phyloP scores from a whole-genome alignment of 805 yeast species.

The Candida verbasci region DNA sequence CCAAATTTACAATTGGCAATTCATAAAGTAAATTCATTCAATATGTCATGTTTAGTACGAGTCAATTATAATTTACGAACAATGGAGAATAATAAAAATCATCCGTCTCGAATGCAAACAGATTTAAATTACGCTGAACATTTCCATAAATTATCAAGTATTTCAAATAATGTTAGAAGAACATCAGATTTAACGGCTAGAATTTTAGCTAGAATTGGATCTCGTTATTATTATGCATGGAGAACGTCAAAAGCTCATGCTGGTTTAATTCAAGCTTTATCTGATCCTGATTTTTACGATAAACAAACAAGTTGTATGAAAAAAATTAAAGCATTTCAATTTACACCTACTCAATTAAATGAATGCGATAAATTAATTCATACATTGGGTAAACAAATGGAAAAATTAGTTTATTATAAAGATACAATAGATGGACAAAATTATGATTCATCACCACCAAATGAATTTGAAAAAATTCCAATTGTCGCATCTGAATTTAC shows the following conservation, averaged over 20 bases:
- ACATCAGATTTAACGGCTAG: conserved; percentile 12
- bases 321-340: conserved; percentile 13
- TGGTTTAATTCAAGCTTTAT: conserved; percentile 24
- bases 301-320: conserved; percentile 4
- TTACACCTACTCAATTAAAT: conserved; percentile 11
- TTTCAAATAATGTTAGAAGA: conserved; percentile 8
- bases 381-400: conserved; percentile 2
- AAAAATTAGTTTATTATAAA: conserved; percentile 6
- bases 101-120: conserved; percentile 6
- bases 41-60: conserved; percentile 17
- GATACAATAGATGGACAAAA: conserved; percentile 4
- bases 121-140: conserved; percentile 10
- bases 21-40: conserved; percentile 32
- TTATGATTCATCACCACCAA: not conserved
- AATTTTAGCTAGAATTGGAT: conserved; percentile 39
- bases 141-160: conserved; percentile 6
- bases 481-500: not conserved
- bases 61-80: conserved; percentile 8
- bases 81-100: conserved; percentile 13
- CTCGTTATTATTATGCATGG: conserved; percentile 60
- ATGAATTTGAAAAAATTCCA: not conserved
- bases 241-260: conserved; percentile 54
- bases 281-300: conserved; percentile 5
- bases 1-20: conserved; percentile 30
- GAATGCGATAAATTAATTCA: conserved; percentile 7